phyloP scores from a whole-genome alignment of 2,329 filamentous ascomycete species.

The Mycosphaerella sp. region DNA sequence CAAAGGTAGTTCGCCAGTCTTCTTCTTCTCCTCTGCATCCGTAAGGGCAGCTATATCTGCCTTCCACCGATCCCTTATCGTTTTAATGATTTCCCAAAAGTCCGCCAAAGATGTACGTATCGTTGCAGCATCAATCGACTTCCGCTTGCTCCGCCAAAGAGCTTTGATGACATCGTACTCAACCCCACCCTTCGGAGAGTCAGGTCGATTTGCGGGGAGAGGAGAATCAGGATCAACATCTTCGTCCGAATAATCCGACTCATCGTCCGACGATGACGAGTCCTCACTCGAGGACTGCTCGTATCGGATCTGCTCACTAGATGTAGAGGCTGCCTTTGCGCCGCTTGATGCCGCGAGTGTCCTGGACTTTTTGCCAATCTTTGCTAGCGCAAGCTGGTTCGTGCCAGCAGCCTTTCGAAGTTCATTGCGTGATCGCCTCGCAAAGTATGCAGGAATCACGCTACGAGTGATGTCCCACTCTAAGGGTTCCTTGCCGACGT shows the following conservation, averaged over 20 bases:
- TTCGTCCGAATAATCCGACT: slow-evolving; percentile 49
- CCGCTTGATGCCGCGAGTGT: slow-evolving; percentile 2
- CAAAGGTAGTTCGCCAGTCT: slow-evolving; percentile 47
- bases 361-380: slow-evolving; percentile 34
- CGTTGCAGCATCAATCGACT: slow-evolving; percentile 43
- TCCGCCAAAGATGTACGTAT: slow-evolving; percentile 50
- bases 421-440: slow-evolving; percentile 43
- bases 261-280: slow-evolving; percentile 43
- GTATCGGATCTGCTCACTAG: slow-evolving; percentile 21
- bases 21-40: slow-evolving; percentile 53
- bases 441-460: slow-evolving; percentile 39
- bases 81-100: slow-evolving; percentile 55
- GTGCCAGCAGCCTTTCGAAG: slow-evolving; percentile 39
- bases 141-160: slow-evolving; percentile 53
- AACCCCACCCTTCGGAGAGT: slow-evolving; percentile 45
- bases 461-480: slow-evolving; percentile 42
- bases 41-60: slow-evolving; percentile 50
- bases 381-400: slow-evolving; percentile 38
- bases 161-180: slow-evolving; percentile 56
- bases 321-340: slow-evolving; percentile 1
- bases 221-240: slow-evolving; percentile 50
- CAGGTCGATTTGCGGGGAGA: slow-evolving; percentile 47
- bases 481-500: slow-evolving; percentile 37
- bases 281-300: slow-evolving; percentile 41
- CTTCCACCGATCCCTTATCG: slow-evolving; percentile 57